Conservation (phyloP, 1,284 basidiomycete species). For the Agaricales sp. region DNA sequence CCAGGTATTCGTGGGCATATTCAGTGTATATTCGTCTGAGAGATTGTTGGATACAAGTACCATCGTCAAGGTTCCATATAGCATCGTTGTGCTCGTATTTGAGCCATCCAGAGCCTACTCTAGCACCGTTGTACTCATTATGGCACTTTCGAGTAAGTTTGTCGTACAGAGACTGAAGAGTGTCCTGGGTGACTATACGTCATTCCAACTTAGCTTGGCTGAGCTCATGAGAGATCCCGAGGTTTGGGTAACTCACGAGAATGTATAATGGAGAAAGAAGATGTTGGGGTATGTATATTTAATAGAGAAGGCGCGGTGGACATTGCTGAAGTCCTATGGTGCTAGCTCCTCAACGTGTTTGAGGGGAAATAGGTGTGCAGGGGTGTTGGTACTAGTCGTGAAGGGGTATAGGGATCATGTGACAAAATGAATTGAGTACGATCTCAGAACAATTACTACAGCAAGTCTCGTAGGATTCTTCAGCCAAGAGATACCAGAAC, state of each 20-base stretch:
- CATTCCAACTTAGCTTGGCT: constrained; percentile 8
- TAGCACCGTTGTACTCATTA: constrained; percentile 42
- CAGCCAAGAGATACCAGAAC: constrained; percentile 6
- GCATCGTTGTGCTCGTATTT: constrained; percentile 70
- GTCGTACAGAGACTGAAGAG: constrained; percentile 49
- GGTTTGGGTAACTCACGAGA: constrained; percentile 37
- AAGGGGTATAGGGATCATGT: neutral
- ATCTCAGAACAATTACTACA: no score
- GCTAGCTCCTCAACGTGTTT: no score
- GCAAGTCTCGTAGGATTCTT: neutral
- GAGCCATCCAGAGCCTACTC: constrained; percentile 65
- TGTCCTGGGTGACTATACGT: constrained; percentile 51
- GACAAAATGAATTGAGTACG: neutral
- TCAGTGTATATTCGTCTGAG: neutral
- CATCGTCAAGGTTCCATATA: constrained; percentile 74
- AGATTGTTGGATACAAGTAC: no score
- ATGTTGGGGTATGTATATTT: constrained; percentile 62
- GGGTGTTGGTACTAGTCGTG: constrained; percentile 5
- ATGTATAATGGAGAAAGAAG: constrained; percentile 65
- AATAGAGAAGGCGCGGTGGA: constrained; percentile 32
- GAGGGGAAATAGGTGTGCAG: no score
- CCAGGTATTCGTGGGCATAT: constrained; percentile 4
- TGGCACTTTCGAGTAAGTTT: constrained; percentile 57
- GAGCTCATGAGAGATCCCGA: constrained; percentile 1
- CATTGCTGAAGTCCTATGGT: neutral